A percentile compares a stretch with the other conserved stretches of the same genome.
These are phyloP conservation scores for Corymbia maculata DNA, from an alignment of 345 rosid genomes.

Conservation along the genomic window DNA sequence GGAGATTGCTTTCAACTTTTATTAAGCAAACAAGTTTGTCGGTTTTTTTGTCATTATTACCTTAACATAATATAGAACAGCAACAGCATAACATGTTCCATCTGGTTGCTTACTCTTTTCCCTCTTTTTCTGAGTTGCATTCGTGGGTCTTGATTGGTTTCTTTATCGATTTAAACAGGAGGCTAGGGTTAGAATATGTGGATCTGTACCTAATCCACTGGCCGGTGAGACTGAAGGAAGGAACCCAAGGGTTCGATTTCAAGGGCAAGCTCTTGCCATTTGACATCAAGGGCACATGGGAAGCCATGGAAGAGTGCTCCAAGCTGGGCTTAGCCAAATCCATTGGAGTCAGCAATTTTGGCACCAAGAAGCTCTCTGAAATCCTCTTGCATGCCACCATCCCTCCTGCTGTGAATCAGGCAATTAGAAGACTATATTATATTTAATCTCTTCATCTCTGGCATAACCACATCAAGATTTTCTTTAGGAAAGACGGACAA, in stretches of 20 bases:
- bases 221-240: constrained; percentile 17
- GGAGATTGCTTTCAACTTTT: not conserved
- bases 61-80: not conserved
- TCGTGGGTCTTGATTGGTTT: not conserved
- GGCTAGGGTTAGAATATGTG: constrained; percentile 17
- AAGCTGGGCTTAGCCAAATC: constrained; percentile 10
- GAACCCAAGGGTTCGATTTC: not conserved
- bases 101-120: not conserved
- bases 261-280: constrained; percentile 4
- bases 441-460: too few relatives aligned
- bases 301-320: constrained; percentile 21
- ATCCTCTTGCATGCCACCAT: constrained; percentile 1
- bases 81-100: not conserved
- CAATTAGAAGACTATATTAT: not conserved
- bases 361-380: constrained; percentile 3
- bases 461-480: not conserved
- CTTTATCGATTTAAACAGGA: constrained; percentile 1
- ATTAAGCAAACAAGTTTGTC: not conserved
- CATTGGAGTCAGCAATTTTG: constrained; percentile 23
- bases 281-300: constrained; percentile 12
- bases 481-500: not conserved
- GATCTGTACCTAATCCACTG: constrained; percentile 30
- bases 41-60: not conserved
- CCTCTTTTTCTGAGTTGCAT: not conserved
- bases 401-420: constrained; percentile 20